A percentile compares a stretch with the other conserved stretches of the same genome.
Conservation (phyloP, 2,329 filamentous ascomycete species). For the Pseudogymnoascus sp. region DNA sequence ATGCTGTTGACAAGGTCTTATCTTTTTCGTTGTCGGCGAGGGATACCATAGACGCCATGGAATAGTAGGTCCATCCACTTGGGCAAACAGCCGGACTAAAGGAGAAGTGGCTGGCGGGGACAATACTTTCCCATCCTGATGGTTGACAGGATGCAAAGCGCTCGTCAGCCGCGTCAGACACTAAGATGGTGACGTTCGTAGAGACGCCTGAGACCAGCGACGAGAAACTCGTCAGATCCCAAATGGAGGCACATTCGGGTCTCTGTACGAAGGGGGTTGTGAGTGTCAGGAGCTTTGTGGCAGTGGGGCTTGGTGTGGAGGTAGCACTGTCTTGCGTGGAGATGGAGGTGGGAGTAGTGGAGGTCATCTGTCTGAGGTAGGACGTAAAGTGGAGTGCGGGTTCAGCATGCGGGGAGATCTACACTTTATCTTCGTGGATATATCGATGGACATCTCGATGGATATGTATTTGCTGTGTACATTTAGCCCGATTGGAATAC, state of each 20-base stretch:
- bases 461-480: neutral
- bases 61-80: neutral
- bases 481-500: neutral
- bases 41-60: neutral
- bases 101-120: neutral
- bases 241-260: neutral
- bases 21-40: neutral
- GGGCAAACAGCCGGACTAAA: neutral
- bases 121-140: neutral
- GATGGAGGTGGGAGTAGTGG: neutral
- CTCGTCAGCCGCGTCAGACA: neutral
- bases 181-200: neutral
- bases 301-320: neutral
- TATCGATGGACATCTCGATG: neutral
- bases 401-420: neutral
- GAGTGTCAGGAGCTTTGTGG: neutral
- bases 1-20: neutral
- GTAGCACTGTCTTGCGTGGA: neutral
- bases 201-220: neutral
- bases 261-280: neutral
- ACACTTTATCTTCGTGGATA: neutral
- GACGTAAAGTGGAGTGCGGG: neutral
- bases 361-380: neutral
- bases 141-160: neutral
- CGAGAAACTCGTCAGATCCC: neutral